Evolutionary conservation across 495 filamentous ascomycete species (phyloP).

Genomic region (Antarctomyces pellizariae): DNA sequence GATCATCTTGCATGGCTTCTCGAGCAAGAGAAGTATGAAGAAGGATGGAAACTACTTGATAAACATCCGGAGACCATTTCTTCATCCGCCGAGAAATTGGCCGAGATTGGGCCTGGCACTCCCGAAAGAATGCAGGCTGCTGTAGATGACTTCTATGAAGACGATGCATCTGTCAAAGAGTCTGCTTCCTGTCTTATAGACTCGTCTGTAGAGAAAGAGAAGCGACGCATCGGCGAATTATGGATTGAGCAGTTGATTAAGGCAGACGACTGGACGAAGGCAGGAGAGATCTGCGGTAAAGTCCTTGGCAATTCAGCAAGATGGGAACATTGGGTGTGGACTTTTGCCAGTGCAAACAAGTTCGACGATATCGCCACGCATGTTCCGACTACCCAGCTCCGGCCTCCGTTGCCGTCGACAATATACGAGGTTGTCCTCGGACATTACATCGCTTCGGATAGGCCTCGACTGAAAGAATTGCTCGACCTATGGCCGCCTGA

Average conservation of each 20-base stretch:
- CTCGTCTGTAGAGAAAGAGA: conserved; percentile 65
- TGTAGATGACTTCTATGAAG: conserved; percentile 64
- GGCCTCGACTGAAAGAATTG: conserved; percentile 46
- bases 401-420: conserved; percentile 55
- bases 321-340: conserved; percentile 92
- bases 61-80: conserved; percentile 54
- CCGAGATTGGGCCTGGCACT: conserved; percentile 20
- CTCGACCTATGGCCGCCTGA: conserved; percentile 68
- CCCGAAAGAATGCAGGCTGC: conserved; percentile 28
- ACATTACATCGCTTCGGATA: conserved; percentile 58
- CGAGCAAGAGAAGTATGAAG: conserved; percentile 50
- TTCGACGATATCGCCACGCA: conserved; percentile 73
- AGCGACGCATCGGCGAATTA: conserved; percentile 71
- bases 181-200: conserved; percentile 20
- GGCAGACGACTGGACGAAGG: conserved; percentile 46
- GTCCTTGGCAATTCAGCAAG: conserved; percentile 53
- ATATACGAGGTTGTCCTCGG: conserved; percentile 72
- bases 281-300: conserved; percentile 54
- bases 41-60: conserved; percentile 74
- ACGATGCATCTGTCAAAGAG: conserved; percentile 37
- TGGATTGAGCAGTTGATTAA: conserved; percentile 74
- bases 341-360: conserved; percentile 60
- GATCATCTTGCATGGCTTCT: conserved; percentile 76
- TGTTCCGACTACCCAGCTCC: conserved; percentile 50
- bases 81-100: conserved; percentile 14